Conservation (phyloP, 2,329 filamentous ascomycete genomes). For the Pseudocercospora musae region DNA sequence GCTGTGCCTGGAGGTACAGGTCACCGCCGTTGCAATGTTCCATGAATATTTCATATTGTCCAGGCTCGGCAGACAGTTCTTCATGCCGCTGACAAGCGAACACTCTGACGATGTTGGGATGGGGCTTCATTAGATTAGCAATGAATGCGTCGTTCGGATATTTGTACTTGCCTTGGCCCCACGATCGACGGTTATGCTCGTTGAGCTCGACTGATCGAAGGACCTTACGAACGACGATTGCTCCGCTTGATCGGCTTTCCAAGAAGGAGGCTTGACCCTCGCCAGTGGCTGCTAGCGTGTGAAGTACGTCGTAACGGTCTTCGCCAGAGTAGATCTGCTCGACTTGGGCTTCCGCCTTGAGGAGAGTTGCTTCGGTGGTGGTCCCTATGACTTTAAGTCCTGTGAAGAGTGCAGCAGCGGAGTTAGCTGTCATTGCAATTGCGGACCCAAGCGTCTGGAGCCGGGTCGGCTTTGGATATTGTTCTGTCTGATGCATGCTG, state of each 20-base stretch:
- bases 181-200: background rate
- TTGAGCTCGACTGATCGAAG: background rate
- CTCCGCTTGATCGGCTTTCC: background rate
- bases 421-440: background rate
- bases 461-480: background rate
- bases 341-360: background rate
- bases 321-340: background rate
- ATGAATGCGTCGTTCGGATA: background rate
- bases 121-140: background rate
- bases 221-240: background rate
- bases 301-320: background rate
- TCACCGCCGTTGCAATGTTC: background rate
- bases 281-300: background rate
- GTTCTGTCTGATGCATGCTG: background rate
- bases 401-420: background rate
- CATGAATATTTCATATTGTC: background rate
- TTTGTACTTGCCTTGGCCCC: background rate
- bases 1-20: background rate
- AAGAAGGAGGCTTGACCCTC: background rate
- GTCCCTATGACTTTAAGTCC: background rate
- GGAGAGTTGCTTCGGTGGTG: background rate
- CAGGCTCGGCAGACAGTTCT: background rate
- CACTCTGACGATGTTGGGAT: background rate
- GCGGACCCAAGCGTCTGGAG: background rate
- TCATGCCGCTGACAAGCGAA: background rate